These are phyloP conservation scores for Termitomyces sp. DNA, from an alignment of 768 basidiomycete species.

Conservation along the genomic window DNA sequence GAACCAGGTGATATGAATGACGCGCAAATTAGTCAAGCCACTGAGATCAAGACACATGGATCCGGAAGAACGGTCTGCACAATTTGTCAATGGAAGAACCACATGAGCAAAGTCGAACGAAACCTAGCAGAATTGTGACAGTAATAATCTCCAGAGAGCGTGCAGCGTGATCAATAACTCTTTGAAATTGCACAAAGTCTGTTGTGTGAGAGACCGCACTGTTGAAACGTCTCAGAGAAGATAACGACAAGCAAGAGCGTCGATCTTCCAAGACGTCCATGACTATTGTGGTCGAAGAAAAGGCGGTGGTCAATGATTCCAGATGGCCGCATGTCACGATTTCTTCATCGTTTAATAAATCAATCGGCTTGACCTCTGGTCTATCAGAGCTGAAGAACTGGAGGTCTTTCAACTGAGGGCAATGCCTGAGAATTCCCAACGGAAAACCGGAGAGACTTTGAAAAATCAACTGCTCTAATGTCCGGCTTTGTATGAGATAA, in stretches of 20 bases:
- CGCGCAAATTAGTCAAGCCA: neutral
- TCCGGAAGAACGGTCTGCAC: neutral
- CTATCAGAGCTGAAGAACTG: neutral
- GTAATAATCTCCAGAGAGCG: neutral
- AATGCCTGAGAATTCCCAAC: neutral
- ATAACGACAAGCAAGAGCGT: neutral
- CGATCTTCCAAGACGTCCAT: neutral
- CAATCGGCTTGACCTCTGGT: neutral
- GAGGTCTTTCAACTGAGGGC: conserved; percentile 4
- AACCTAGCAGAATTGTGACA: neutral
- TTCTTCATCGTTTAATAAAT: neutral
- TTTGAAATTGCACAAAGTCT: neutral
- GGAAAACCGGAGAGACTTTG: neutral
- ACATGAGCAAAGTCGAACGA: neutral
- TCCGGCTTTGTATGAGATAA: neutral
- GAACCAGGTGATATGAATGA: neutral
- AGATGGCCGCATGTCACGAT: neutral
- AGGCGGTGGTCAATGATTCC: neutral
- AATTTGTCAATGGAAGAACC: neutral
- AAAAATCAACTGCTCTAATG: neutral
- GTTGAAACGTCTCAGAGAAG: conserved; percentile 2
- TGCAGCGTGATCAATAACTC: neutral
- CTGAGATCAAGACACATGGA: neutral
- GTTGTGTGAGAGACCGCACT: neutral
- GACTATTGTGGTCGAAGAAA: neutral